These are phyloP conservation scores for Solanum bulbocastanum DNA, from an alignment of 257 asterid species.

Conservation along the genomic window DNA sequence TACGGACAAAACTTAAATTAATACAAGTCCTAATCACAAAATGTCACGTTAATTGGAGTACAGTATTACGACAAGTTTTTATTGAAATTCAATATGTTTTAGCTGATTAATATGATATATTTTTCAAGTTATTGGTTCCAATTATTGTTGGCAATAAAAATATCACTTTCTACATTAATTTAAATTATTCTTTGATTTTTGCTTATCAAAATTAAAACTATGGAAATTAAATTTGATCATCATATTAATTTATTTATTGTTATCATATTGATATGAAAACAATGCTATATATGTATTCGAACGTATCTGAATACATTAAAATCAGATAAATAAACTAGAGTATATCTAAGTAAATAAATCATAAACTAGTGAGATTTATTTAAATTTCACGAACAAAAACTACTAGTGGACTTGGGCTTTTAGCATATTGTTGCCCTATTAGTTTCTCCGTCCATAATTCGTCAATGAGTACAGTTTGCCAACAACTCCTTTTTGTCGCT, in stretches of 20 bases:
- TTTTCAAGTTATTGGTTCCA: background rate
- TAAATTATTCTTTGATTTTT: background rate
- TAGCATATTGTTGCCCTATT: too few species aligned
- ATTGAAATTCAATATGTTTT: background rate
- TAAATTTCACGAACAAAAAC: background rate
- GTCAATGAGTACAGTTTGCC: too few species aligned
- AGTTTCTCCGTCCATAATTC: too few species aligned
- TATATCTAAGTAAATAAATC: too few species aligned
- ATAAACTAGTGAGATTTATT: too few species aligned
- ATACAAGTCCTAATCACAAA: background rate
- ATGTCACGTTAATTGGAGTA: background rate
- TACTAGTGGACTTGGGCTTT: background rate
- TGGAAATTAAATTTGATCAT: background rate
- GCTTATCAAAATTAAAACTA: background rate
- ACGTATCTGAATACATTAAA: fast-evolving
- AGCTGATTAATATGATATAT: background rate
- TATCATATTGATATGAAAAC: background rate
- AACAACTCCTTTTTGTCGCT: too few species aligned
- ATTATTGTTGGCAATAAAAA: background rate
- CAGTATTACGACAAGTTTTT: background rate
- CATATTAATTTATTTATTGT: background rate
- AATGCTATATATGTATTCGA: background rate
- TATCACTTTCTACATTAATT: background rate
- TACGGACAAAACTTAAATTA: background rate
- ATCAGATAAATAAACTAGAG: too few species aligned